phyloP scores from a whole-genome alignment of 148 eudicot genomes.

The Chenopodium formosanum region DNA sequence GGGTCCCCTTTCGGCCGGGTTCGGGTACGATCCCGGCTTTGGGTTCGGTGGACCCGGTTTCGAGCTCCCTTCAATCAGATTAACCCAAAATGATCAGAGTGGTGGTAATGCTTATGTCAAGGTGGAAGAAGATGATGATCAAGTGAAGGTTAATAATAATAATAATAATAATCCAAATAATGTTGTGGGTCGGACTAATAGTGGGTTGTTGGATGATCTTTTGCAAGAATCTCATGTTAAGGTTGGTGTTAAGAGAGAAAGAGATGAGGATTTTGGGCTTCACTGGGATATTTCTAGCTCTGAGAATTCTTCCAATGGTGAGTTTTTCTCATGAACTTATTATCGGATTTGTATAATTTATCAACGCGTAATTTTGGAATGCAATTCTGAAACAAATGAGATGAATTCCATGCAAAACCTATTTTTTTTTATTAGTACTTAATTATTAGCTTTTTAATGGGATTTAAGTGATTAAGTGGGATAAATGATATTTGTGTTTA shows the following conservation, averaged over 20 bases:
- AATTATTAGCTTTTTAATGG: not conserved
- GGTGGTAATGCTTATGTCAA: not conserved
- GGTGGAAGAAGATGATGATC: constrained; percentile 18
- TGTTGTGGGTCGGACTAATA: constrained; percentile 36
- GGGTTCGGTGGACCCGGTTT: constrained; percentile 13
- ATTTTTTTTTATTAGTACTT: no score
- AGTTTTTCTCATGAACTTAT: constrained; percentile 10
- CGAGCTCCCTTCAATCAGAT: constrained; percentile 87
- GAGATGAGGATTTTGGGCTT: constrained; percentile 24
- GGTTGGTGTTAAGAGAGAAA: constrained; percentile 28
- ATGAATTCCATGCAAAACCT: no score
- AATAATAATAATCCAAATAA: not conserved
- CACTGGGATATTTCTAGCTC: constrained; percentile 46
- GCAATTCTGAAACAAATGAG: no score
- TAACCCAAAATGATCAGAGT: constrained; percentile 20
- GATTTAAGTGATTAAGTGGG: not conserved
- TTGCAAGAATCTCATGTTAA: constrained; percentile 59
- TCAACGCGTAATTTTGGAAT: no score
- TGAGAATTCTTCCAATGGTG: constrained; percentile 52
- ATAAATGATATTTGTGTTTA: not conserved
- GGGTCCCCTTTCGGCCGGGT: constrained; percentile 18
- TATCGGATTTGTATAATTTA: no score
- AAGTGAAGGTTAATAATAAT: constrained; percentile 21
- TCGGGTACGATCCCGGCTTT: constrained; percentile 21
- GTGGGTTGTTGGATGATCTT: constrained; percentile 76